Percentiles rank a stretch among this genome's conserved stretches.
Evolutionary conservation across 306 rosid species (phyloP).

Genomic region (Cicer chorassanicum): DNA sequence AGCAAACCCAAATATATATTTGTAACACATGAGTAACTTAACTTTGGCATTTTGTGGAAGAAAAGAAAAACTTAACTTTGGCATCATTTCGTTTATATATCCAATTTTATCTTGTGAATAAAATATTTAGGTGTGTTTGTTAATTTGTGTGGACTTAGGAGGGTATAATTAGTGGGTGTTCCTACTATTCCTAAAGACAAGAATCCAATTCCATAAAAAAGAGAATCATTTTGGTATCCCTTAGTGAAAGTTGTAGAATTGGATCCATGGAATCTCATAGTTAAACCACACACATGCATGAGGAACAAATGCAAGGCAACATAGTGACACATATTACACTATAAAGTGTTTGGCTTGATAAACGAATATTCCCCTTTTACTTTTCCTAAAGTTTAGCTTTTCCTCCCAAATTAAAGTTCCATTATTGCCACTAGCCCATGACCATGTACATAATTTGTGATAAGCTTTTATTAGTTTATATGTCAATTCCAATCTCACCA

Average conservation of each 20-base stretch:
- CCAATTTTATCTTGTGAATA: not conserved
- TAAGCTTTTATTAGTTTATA: conserved; percentile 5
- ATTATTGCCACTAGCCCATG: conserved; percentile 36
- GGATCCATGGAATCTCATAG: conserved; percentile 45
- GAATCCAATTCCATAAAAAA: conserved; percentile 39
- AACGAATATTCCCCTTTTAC: conserved; percentile 24
- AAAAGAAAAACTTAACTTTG: no score
- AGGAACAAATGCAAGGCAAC: conserved; percentile 32
- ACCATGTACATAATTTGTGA: not conserved
- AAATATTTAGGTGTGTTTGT: not conserved
- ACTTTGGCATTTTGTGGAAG: no score
- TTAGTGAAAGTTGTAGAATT: conserved; percentile 39
- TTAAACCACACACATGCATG: conserved; percentile 47
- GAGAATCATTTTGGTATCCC: conserved; percentile 15
- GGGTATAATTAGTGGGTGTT: conserved; percentile 23
- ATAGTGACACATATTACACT: not conserved
- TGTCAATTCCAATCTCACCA: conserved; percentile 23
- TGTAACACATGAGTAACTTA: no score
- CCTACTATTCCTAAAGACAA: conserved; percentile 9
- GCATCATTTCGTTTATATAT: not conserved
- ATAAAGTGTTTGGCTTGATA: not conserved
- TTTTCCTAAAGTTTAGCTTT: conserved; percentile 30
- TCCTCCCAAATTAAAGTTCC: conserved; percentile 7
- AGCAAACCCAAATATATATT: no score
- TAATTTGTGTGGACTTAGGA: not conserved